Conservation (phyloP, 306 rosid genomes). For the Vigna unguiculata region DNA sequence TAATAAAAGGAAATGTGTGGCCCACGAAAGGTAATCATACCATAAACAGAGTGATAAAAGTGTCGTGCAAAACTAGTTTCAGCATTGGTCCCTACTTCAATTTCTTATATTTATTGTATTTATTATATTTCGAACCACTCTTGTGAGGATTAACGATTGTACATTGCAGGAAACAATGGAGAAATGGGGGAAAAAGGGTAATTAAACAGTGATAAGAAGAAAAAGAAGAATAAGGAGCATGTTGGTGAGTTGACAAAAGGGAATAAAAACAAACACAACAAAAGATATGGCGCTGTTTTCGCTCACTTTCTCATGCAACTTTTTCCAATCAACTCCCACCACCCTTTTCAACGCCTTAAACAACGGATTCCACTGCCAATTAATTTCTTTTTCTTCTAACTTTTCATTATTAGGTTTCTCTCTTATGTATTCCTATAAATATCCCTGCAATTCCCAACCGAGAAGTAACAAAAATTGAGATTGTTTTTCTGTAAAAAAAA, state of each 20-base stretch:
- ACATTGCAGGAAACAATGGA: no score
- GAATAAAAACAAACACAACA: slow-evolving; percentile 42
- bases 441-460: not conserved
- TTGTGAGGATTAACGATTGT: no score
- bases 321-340: no score
- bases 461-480: not conserved
- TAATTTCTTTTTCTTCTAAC: not conserved
- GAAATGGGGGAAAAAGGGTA: no score
- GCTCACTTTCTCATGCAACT: slow-evolving; percentile 46
- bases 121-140: no score
- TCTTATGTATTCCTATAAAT: slow-evolving; percentile 54
- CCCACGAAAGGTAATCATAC: not conserved
- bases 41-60: no score
- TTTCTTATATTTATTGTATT: no score
- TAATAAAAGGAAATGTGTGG: not conserved
- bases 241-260: slow-evolving; percentile 52
- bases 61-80: no score
- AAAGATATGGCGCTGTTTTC: slow-evolving; percentile 60
- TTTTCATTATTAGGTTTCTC: not conserved
- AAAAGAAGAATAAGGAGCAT: no score
- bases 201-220: not conserved
- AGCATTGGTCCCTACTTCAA: no score
- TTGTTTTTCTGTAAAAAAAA: no score
- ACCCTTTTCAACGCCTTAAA: slow-evolving; percentile 60
- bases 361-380: slow-evolving; percentile 37